Conservation (phyloP, 495 filamentous ascomycete genomes). For the Sphaerosporella brunnea region DNA sequence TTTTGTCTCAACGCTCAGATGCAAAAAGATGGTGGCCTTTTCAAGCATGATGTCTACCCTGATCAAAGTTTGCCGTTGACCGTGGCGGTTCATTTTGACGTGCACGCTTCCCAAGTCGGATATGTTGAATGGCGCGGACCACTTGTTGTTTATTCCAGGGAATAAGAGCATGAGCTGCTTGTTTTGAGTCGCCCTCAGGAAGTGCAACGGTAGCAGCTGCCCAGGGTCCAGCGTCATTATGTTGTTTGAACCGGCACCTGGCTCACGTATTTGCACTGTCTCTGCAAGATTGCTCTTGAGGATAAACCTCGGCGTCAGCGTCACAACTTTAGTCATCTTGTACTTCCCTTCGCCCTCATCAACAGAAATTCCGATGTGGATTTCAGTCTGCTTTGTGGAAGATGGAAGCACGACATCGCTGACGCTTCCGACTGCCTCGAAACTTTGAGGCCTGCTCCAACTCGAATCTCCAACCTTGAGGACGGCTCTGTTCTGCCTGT, state of each 20-base stretch:
- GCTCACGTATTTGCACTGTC: slow-evolving; percentile 74
- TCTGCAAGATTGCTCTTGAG: slow-evolving; percentile 83
- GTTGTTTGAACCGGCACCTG: slow-evolving; percentile 55
- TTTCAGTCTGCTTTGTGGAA: slow-evolving; percentile 45
- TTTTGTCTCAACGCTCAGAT: slow-evolving; percentile 73
- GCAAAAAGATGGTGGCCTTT: slow-evolving; percentile 77
- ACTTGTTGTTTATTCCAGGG: slow-evolving; percentile 88
- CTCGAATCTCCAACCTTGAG: slow-evolving; percentile 71
- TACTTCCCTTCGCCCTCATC: slow-evolving; percentile 90
- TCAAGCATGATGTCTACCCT: slow-evolving; percentile 82
- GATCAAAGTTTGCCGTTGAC: slow-evolving; percentile 74
- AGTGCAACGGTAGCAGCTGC: slow-evolving; percentile 66
- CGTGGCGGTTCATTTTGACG: slow-evolving; percentile 78
- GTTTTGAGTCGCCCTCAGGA: slow-evolving; percentile 53
- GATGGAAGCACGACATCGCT: slow-evolving; percentile 70
- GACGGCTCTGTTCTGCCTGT: slow-evolving; percentile 72
- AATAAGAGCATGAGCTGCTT: slow-evolving; percentile 90
- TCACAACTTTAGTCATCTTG: slow-evolving; percentile 87
- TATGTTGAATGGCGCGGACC: slow-evolving; percentile 96
- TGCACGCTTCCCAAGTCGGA: slow-evolving; percentile 80
- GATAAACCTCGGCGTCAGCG: slow-evolving; percentile 81
- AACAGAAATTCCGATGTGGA: slow-evolving; percentile 77
- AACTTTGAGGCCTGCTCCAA: slow-evolving; percentile 95
- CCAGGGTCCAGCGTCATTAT: slow-evolving; percentile 57
- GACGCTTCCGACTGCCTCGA: slow-evolving; percentile 92